Evolutionary conservation across 495 filamentous ascomycete species (phyloP).

Genomic region (Trichoderma reesei): DNA sequence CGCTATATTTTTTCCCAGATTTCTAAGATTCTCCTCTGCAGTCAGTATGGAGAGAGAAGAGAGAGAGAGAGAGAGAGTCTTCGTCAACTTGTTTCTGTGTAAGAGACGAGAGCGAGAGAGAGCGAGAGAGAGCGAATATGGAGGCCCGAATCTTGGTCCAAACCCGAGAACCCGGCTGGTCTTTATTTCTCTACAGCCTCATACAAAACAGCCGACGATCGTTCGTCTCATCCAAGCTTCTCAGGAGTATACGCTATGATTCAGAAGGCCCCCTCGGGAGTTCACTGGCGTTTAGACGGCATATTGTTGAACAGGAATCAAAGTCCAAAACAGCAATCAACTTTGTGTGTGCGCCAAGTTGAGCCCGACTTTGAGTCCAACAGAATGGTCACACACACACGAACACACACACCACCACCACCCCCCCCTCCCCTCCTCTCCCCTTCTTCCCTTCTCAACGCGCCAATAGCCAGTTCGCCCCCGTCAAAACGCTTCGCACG

Average conservation of each 20-base stretch:
- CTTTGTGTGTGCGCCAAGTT: neutral
- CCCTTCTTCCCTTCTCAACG: no score
- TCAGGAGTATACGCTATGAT: neutral
- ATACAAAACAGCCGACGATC: neutral
- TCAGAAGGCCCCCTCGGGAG: neutral
- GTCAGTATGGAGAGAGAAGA: no score
- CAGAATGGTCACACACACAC: no score
- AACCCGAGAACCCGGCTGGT: neutral
- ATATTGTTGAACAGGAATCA: neutral
- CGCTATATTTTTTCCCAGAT: no score
- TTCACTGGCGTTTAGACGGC: neutral
- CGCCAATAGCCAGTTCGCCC: neutral
- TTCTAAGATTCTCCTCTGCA: no score
- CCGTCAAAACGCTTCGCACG: conserved; percentile 1
- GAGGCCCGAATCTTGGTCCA: no score
- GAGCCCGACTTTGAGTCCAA: conserved; percentile 6
- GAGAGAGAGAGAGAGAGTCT: no score
- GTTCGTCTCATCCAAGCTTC: neutral
- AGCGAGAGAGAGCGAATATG: neutral
- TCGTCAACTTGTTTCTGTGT: no score
- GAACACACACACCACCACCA: no score
- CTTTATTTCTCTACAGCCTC: neutral
- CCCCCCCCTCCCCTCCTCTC: no score
- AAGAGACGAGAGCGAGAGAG: no score
- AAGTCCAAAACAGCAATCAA: no score